Base-by-base conservation (phyloP, 345 rosid species). In the Populus tremula region DNA sequence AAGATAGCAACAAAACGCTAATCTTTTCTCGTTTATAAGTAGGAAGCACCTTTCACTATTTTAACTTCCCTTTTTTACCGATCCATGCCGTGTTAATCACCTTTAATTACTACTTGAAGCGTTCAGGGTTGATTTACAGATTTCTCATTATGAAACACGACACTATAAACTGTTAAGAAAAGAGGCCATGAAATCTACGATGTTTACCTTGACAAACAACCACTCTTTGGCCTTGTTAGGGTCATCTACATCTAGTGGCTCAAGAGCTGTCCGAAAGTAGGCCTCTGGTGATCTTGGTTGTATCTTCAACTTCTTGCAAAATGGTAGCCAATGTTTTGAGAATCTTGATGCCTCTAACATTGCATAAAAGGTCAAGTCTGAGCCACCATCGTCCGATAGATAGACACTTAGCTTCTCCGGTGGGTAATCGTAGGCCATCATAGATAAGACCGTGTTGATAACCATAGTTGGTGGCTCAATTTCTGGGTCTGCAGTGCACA, bases 401-500 rank as follows among this genome's bases (percentile, higher is more conserved):
- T 89, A 93, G 7, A 87, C 87, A 10, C 86, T 82, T 9, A 89
- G 82, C 77, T 89, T 89, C 36, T 88, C 88, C 1, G 89, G 73
- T 9, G 97, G 92, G 67, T 91, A 91, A 68, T 89, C 83, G 5
- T 84, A 88, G 5, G 93, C 84, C 85, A 86, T 73, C 6, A 86
- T 87, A 4, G 98, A 91, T 75, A 91, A 77, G 16, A 90, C 82
- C 0, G 93, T 93, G 87, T 88, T 91, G 1, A 89, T 78, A 81
- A 89, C 97, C 91, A 93, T 36, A 49, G 72, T 27, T 33, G 97
- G 94, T 63, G 94, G 98, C 88, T 93, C 98, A 17, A 88, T 80
- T n/a, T 23, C 82, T 0, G 93, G 93, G 67, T 90, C 91, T 14
- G 93, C 94, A 12, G 93, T 91, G 91, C 93, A 89, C 10, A 90